Evolutionary conservation across 1,284 basidiomycete genomes (phyloP).

Genomic region (Cerrena zonata): DNA sequence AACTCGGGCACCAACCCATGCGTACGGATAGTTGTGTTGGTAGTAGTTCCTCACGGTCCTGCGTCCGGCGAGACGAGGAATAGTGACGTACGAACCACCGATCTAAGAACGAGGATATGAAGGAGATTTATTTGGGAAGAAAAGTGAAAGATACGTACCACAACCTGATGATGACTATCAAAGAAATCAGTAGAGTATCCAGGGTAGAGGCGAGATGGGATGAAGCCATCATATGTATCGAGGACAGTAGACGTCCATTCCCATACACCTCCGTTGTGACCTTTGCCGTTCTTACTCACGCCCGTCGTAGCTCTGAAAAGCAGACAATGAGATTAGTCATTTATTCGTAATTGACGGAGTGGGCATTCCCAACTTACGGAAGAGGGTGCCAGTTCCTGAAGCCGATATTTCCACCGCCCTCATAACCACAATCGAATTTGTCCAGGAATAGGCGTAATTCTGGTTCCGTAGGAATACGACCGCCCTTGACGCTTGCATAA

Average conservation of each 20-base stretch:
- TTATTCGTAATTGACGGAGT: neutral
- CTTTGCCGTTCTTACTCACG: conserved; percentile 42
- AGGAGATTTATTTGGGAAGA: conserved; percentile 4
- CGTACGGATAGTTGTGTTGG: conserved; percentile 70
- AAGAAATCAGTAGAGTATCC: conserved; percentile 90
- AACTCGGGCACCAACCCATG: conserved; percentile 67
- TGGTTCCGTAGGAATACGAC: conserved; percentile 84
- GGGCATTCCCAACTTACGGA: conserved; percentile 56
- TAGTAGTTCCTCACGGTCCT: conserved; percentile 81
- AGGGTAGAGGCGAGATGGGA: conserved; percentile 74
- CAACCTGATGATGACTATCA: conserved; percentile 77
- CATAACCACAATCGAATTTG: conserved; percentile 62
- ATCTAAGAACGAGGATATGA: conserved; percentile 44
- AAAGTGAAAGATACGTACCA: conserved; percentile 49
- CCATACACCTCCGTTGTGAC: conserved; percentile 95
- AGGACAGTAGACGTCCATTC: conserved; percentile 91
- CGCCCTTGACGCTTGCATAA: conserved; percentile 81
- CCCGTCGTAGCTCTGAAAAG: conserved; percentile 58
- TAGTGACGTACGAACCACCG: conserved; percentile 86
- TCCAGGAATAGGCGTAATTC: conserved; percentile 80
- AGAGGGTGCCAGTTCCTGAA: conserved; percentile 92
- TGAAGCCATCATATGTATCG: conserved; percentile 70
- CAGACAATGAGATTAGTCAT: neutral
- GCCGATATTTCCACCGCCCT: conserved; percentile 76
- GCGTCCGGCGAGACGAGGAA: conserved; percentile 75